Base-by-base conservation (phyloP, 768 basidiomycete species). In the Scleroderma citrinum region DNA sequence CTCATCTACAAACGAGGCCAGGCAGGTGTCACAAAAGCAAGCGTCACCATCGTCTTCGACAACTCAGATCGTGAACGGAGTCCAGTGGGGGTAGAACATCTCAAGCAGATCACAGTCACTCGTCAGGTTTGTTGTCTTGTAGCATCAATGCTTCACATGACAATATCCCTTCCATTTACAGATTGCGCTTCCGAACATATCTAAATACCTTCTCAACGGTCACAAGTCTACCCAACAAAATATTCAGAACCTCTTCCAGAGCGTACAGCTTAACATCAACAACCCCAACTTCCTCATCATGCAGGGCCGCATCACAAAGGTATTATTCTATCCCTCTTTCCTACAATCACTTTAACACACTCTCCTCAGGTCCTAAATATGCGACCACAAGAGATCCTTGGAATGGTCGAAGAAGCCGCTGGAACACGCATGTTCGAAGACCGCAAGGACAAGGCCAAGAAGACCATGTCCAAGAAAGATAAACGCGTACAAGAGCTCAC, bases 371-470 rank as follows among this genome's bases (percentile, higher is more conserved):
- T 92, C 3, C 81, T 99, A 43, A 98, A 97, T 68, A 98, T 99
- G 96, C 86, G 91, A 21, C 94, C 96, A 0, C 87, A 88, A 72
- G 96, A 99, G 65, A 95, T 98, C 52, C 78, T 99, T 12, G 92
- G 93, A 1, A 95, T 99, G 89, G 90, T 98, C 3, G 96, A 98
- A 67, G 96, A 99, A 65, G 96, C 96, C 0, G 92, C 94, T 0
- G 96, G 96, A 6, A 99, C 96, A 24, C 85, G 92, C 23, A 98
- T 98, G 96, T 99, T 97, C 60, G 96, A 99, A 65, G 95, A 98
- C 47, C 82, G 90, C 16, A 99, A 98, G 63, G 93, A 96, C 64
- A 96, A 96, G 66, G 94, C 95, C 7, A 80, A 85, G 61, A 92
- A 88, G 68, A 96, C 91, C 0, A 99, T 99, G 87, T 77, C 77